Evolutionary conservation across 371 early-diverging fungal species (phyloP), one percentile per base, ranked within the genome.

Genomic region (Lichtheimia corymbifera): DNA sequence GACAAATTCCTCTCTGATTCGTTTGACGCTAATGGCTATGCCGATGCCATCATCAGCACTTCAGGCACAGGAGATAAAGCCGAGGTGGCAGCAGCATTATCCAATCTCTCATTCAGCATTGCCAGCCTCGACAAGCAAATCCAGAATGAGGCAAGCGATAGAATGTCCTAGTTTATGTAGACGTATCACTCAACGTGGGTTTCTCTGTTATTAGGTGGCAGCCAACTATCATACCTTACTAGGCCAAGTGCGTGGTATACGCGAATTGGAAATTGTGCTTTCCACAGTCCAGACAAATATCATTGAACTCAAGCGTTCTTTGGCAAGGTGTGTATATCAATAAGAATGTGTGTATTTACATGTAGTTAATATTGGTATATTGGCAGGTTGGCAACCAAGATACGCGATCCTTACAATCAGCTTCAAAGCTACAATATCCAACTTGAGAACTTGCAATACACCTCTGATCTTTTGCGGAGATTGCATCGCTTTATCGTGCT

Each of bases 111-210:
- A 12, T 89, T 89, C 72, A 87, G 84, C 52, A 86, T 92, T 51
- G 91, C 91, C 50, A 87, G 85, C 65, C 76, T 92, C 44, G 88
- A 88, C 63, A 90, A 89, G 62, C 87, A 90, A 52, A 83, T 92
- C 5, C 88, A 89, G 50, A 88, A 88, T n/a, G 86, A 90, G 80
- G 92, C 87, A 73, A 30, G 40, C 17, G 5, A 22, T 27, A 28
- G 11, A 35, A 9, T 15, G 12, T 2, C 4, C n/a, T 24, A 17
- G 2, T 28, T 35, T 2, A 35, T 35, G 35, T 35, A 9, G 4
- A 2, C 9, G 28, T 35, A 9, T 35, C 22, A 35, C 35, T 35
- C 11, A 35, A 35, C 24, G n/a, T n/a, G 15, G 1, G 17, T 18
- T 24, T 43, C 15, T 63, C 15, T 40, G 17, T 42, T 41, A 13